Base-by-base conservation (phyloP, 2,329 filamentous ascomycete genomes). In the Scedosporium dehoogii region DNA sequence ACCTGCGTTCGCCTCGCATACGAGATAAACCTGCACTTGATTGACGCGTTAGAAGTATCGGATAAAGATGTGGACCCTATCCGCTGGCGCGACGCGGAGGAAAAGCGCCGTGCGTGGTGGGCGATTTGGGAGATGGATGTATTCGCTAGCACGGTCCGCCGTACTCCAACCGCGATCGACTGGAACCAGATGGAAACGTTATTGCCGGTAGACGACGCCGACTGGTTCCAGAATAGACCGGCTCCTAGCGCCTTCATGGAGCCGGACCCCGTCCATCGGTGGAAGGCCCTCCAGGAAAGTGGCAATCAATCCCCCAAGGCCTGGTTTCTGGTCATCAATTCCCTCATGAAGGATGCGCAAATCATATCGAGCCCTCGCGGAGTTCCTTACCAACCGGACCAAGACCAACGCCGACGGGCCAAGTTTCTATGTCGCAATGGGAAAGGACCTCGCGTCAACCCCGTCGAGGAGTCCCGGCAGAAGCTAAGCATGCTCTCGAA, bases 71-170 rank as follows among this genome's bases (percentile, higher is more conserved):
- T 64, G 51, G 58, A 66, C n/a, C 53, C 60, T 7, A 60, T 67
- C 23, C 63, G 63, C 21, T 73, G 71, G 69, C 62, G 64, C 14
- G 59, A 66, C 0, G 64, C 70, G 3, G 74, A 77, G 66, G 74
- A 76, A 64, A 69, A 72, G 56, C 70, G 74, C 1, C 69, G 75
- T 3, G 70, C 71, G 1, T 76, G 72, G 70, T 76, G 74, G 75
- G 71, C 73, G 0, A 70, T 76, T n/a, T 76, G 73, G 73, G 75
- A 76, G 61, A 75, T 77, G 71, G 75, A 77, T 62, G 71, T 75
- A 7, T 77, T 75, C 63, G 73, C 74, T 2, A 73, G 70, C 58
- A 73, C 73, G n/a, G 73, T 77, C 38, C 70, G 73, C 7, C 70
- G 73, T 3, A 68, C 69, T 16, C 75, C 75, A 2, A 70, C 71